Evolutionary conservation across 1,284 basidiomycete species (phyloP).

Genomic region (Kwoniella shivajii): DNA sequence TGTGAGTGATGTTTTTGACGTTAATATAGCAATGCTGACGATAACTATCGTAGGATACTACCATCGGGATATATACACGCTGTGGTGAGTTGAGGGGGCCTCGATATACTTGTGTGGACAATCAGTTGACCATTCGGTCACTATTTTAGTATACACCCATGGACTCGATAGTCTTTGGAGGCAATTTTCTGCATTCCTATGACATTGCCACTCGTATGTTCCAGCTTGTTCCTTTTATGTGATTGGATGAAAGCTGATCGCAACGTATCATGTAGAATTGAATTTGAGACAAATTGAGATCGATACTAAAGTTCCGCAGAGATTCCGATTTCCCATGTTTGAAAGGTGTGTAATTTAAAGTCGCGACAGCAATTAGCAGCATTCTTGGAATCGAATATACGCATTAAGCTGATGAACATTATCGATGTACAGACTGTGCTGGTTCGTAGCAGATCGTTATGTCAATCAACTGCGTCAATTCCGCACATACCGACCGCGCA

Average conservation of each 20-base stretch:
- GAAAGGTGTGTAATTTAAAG: constrained; percentile 61
- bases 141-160: constrained; percentile 74
- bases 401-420: not conserved
- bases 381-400: not conserved
- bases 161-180: constrained; percentile 93
- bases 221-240: constrained; percentile 4
- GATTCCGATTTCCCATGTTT: constrained; percentile 89
- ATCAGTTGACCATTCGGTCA: not conserved
- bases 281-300: constrained; percentile 88
- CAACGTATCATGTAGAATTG: constrained; percentile 62
- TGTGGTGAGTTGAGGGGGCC: constrained; percentile 64
- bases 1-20: constrained; percentile 56
- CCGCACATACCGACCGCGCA: constrained; percentile 59
- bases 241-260: not conserved
- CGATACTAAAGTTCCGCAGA: constrained; percentile 87
- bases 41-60: constrained; percentile 63
- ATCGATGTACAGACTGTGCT: constrained; percentile 66
- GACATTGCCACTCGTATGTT: constrained; percentile 49
- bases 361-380: not conserved
- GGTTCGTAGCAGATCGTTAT: constrained; percentile 83
- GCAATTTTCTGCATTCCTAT: constrained; percentile 93
- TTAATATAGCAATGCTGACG: constrained; percentile 1
- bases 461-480: constrained; percentile 69
- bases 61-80: constrained; percentile 97
- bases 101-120: not conserved